Conservation (phyloP, 2,329 filamentous ascomycete species). For the Fusarium chuoi region DNA sequence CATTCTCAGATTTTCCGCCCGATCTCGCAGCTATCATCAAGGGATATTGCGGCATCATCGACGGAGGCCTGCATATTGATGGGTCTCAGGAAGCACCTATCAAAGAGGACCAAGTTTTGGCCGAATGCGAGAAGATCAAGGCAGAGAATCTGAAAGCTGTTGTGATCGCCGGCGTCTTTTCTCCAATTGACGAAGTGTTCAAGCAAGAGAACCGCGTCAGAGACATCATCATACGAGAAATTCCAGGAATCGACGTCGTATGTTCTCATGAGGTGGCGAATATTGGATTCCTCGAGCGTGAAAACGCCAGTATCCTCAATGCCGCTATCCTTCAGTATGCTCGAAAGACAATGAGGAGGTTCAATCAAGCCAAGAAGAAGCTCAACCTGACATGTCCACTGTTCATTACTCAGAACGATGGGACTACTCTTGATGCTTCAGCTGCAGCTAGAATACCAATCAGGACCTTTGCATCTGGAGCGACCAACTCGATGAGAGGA, state of each 20-base stretch:
- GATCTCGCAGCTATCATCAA: not conserved
- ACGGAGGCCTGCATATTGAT: constrained; percentile 4
- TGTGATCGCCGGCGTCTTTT: not conserved
- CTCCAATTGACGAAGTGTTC: not conserved
- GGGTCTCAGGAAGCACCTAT: not conserved
- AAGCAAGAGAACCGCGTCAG: not conserved
- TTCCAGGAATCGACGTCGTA: constrained; percentile 14
- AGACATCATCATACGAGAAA: constrained; percentile 44
- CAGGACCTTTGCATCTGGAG: constrained; percentile 59
- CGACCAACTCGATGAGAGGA: constrained; percentile 62
- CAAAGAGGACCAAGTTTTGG: not conserved
- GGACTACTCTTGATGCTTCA: constrained; percentile 55
- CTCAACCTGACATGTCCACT: constrained; percentile 53
- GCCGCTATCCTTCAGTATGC: constrained; percentile 61
- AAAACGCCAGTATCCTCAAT: constrained; percentile 65
- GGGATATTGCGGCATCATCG: not conserved
- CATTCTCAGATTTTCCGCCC: constrained; percentile 55
- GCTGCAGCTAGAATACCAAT: constrained; percentile 58
- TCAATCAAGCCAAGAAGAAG: constrained; percentile 55
- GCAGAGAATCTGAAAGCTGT: not conserved
- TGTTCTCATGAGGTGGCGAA: constrained; percentile 49
- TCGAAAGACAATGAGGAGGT: constrained; percentile 56
- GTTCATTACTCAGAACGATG: constrained; percentile 63
- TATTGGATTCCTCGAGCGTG: constrained; percentile 57
- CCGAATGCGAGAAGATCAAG: not conserved